Evolutionary conservation across 75 land plant genomes (phyloP), one percentile per base, ranked within the genome.

Genomic region (Selaginella tamariscina): DNA sequence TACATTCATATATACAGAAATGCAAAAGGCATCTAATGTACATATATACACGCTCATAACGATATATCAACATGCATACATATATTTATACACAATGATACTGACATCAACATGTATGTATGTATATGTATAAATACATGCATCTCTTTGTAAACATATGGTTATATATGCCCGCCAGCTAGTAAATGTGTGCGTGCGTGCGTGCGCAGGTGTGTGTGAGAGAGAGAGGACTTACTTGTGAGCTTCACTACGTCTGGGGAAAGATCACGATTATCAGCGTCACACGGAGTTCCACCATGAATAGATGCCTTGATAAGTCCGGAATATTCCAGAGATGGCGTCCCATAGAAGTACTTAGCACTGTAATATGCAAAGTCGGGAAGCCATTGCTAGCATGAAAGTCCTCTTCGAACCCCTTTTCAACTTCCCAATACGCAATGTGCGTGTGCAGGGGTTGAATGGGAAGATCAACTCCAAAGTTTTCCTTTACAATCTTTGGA

Each of bases 291-390:
- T 21, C 97, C 97, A 2, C 73, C 80, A n/a, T n/a, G 90, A 29
- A 83, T 32, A 0, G 82, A 74, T 0, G 88, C 66, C 68, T 93
- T 93, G 27, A 93, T 56, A 63, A 93, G 63, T 0, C 95, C 95
- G 23, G 98, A 90, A 69, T 67, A 86, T 75, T 93, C 98, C 67
- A 84, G 15, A 15, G 88, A 79, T 26, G 98, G 86, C 26, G 90
- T 89, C 13, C 98, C 98, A 64, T 89, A 93, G 11, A 93, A 64
- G 54, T 74, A 83, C 15, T 87, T 86, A 0, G 70, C 60, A 2
- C 81, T 84, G 70, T 86, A 89, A 76, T 81, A 78, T 0, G 84
- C 71, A 60, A 93, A 0, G 83, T 79, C 2, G 98, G 98, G 44
- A 93, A 89, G 30, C 77, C 82, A 0, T 56, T 68, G n/a, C 68